Evolutionary conservation across 345 rosid species (phyloP).

Genomic region (Salix viminalis): DNA sequence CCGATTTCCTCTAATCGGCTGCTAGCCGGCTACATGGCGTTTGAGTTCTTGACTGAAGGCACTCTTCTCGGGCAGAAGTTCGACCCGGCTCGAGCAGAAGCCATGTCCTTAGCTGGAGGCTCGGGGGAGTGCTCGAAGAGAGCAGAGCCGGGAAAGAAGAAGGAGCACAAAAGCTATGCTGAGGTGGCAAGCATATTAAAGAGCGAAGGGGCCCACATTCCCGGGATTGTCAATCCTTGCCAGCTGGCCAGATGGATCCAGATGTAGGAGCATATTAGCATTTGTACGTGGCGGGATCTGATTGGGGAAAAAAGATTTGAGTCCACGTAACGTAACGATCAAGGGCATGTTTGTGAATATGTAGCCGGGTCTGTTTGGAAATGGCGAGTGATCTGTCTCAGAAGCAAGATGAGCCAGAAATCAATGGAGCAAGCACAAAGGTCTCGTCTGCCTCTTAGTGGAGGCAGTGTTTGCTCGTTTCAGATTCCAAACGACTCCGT

Average conservation of each 20-base stretch:
- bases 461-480: too few relatives aligned
- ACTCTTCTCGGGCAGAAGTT: slow-evolving; percentile 51
- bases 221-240: slow-evolving; percentile 64
- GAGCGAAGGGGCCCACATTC: slow-evolving; percentile 55
- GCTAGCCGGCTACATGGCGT: slow-evolving; percentile 71
- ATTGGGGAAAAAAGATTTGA: slow-evolving; percentile 5
- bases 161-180: slow-evolving; percentile 36
- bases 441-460: too few relatives aligned
- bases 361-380: background rate
- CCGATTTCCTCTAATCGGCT: slow-evolving; percentile 36
- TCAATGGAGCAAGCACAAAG: too few relatives aligned
- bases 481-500: too few relatives aligned
- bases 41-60: slow-evolving; percentile 56
- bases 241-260: slow-evolving; percentile 70
- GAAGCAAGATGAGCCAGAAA: too few relatives aligned
- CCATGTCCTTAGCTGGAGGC: slow-evolving; percentile 17
- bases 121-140: slow-evolving; percentile 6
- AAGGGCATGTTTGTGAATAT: background rate
- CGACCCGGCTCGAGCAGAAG: slow-evolving; percentile 33
- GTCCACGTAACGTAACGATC: background rate
- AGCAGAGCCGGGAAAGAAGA: slow-evolving; percentile 8
- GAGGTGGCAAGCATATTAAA: slow-evolving; percentile 67
- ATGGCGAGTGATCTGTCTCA: background rate
- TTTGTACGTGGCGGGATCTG: slow-evolving; percentile 1
- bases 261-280: slow-evolving; percentile 29